These are phyloP conservation scores for Helianthus annuus DNA, from an alignment of 129 eudicot species.

Conservation along the genomic window DNA sequence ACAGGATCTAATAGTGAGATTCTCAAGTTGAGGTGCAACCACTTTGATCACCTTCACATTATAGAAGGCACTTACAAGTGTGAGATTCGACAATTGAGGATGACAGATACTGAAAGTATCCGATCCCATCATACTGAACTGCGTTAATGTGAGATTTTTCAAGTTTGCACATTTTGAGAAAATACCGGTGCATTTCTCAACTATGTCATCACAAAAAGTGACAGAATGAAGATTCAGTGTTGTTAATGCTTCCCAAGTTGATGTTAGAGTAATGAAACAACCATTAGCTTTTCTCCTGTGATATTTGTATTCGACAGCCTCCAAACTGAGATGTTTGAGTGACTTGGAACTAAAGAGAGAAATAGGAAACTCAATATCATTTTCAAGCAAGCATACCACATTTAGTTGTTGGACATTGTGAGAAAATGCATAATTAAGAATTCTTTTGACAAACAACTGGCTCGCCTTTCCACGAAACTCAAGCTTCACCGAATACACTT, in stretches of 20 bases:
- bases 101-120: neutral
- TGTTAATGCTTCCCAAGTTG: slow-evolving; percentile 19
- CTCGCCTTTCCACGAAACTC: neutral
- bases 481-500: slow-evolving; percentile 3
- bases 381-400: neutral
- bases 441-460: neutral
- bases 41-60: neutral
- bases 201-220: neutral
- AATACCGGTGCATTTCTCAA: neutral
- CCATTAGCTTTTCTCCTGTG: too few species aligned
- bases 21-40: slow-evolving; percentile 16
- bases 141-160: neutral
- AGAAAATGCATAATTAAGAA: slow-evolving; percentile 7
- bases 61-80: neutral
- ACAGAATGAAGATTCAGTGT: slow-evolving; percentile 11
- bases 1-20: neutral
- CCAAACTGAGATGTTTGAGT: slow-evolving; percentile 1
- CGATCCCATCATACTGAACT: neutral
- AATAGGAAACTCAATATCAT: neutral
- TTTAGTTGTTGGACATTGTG: slow-evolving; percentile 20
- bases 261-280: neutral
- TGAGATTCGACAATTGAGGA: slow-evolving; percentile 14
- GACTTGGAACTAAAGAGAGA: slow-evolving; percentile 5
- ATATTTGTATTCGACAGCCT: too few species aligned
- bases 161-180: neutral